A percentile compares a stretch with the other conserved stretches of the same genome.
Conservation (phyloP, 352 stramenopile species). For the Poterioochromonas sp. region DNA sequence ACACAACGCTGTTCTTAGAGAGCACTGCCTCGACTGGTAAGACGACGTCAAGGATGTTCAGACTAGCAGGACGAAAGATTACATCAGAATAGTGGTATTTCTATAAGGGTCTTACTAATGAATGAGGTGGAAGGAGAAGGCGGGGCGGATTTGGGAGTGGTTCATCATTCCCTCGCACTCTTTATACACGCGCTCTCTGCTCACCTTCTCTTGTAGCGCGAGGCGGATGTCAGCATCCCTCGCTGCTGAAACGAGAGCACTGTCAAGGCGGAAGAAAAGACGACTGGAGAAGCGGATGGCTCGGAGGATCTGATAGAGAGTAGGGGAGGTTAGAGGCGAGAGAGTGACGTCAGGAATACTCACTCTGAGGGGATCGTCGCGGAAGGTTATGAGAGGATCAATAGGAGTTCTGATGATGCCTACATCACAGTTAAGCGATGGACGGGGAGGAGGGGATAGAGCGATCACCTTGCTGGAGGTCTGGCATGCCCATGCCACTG, state of each 20-base stretch:
- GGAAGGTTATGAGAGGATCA: conserved; percentile 83
- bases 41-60: neutral
- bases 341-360: neutral
- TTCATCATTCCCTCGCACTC: conserved; percentile 64
- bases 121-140: neutral
- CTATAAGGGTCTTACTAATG: too few species aligned
- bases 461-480: conserved; percentile 61
- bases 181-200: conserved; percentile 71
- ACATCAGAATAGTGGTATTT: too few species aligned
- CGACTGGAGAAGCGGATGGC: conserved; percentile 89
- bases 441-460: neutral
- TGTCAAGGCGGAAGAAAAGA: conserved; percentile 79
- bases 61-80: neutral
- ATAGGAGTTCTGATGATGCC: conserved; percentile 84
- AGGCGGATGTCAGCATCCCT: conserved; percentile 53
- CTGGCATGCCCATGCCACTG: conserved; percentile 79
- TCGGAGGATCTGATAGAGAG: conserved; percentile 59
- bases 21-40: too few species aligned
- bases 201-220: conserved; percentile 70
- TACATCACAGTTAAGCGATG: neutral
- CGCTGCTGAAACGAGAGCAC: conserved; percentile 61
- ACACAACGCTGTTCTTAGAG: too few species aligned
- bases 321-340: neutral
- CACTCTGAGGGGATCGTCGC: conserved; percentile 89
- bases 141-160: neutral